Percentiles rank a stretch among this genome's conserved stretches.
These are phyloP conservation scores for Wickerhamomyces alni DNA, from an alignment of 805 yeast species.

Conservation along the genomic window DNA sequence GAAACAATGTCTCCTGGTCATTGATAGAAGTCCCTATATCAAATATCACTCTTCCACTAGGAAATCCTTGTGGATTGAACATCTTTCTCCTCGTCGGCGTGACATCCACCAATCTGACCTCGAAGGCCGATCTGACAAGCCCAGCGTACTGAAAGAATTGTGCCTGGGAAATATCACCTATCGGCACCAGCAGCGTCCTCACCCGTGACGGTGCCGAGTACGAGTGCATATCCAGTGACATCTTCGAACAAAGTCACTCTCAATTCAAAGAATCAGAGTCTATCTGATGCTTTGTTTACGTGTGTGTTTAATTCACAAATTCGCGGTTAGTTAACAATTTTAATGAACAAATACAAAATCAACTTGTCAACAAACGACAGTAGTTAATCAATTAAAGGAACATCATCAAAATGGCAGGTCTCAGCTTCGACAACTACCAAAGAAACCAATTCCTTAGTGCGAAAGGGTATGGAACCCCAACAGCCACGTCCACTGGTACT, in stretches of 20 bases:
- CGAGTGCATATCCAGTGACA: slow-evolving; percentile 33
- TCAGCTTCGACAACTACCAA: slow-evolving; percentile 88
- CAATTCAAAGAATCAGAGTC: no score
- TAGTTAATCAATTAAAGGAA: not conserved
- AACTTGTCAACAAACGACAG: not conserved
- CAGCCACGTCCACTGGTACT: slow-evolving; percentile 97
- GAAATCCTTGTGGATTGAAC: slow-evolving; percentile 83
- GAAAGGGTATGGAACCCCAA: slow-evolving; percentile 72
- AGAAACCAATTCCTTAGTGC: slow-evolving; percentile 74
- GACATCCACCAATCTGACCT: slow-evolving; percentile 70
- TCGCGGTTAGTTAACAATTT: not conserved
- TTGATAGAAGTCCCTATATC: slow-evolving; percentile 42
- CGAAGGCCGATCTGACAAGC: slow-evolving; percentile 42
- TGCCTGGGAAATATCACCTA: slow-evolving; percentile 39
- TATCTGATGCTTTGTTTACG: no score
- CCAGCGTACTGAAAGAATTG: slow-evolving; percentile 35
- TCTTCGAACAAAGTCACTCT: not conserved
- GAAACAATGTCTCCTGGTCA: slow-evolving; percentile 53
- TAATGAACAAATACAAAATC: not conserved
- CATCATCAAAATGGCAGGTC: slow-evolving; percentile 62
- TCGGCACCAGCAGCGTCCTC: slow-evolving; percentile 62
- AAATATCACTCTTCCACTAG: slow-evolving; percentile 66
- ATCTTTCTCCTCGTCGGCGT: slow-evolving; percentile 51
- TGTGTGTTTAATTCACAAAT: no score
- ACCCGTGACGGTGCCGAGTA: slow-evolving; percentile 64